A percentile compares a stretch with the other conserved stretches of the same genome.
These are phyloP conservation scores for Melaleuca quinquenervia DNA, from an alignment of 345 rosid genomes.

Conservation along the genomic window DNA sequence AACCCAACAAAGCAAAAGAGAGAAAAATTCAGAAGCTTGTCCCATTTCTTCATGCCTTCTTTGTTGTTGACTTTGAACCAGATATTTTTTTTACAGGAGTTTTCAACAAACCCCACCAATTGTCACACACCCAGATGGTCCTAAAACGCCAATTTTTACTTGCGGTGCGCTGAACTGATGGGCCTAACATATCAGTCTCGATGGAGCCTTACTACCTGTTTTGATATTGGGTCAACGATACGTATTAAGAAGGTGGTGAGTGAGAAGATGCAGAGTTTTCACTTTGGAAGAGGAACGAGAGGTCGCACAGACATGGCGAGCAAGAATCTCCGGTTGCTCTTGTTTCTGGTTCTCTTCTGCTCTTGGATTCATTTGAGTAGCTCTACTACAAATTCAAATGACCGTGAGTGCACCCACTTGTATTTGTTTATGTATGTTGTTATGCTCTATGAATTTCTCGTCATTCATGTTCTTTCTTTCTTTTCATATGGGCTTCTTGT, in stretches of 20 bases:
- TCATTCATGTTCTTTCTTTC: not conserved
- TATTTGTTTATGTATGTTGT: not conserved
- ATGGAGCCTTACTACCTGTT: not conserved
- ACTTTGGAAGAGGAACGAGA: not conserved
- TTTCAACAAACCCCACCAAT: not conserved
- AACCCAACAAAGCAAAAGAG: not conserved
- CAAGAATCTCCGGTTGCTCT: conserved; percentile 2
- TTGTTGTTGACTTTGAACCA: not conserved
- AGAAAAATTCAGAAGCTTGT: not conserved
- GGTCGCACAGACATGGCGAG: not conserved
- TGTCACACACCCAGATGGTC: not conserved
- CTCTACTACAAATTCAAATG: not conserved
- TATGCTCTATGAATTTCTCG: not conserved
- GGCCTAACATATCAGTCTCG: not conserved
- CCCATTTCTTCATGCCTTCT: not conserved
- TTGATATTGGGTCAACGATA: not conserved
- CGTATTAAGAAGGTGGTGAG: not conserved
- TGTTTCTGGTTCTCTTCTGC: not conserved
- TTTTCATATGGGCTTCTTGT: not conserved
- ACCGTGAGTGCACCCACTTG: not conserved
- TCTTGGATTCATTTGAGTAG: not conserved
- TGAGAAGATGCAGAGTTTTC: not conserved
- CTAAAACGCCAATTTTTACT: not conserved
- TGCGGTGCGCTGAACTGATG: not conserved
- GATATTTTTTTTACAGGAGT: not conserved